Conservation (phyloP, 2,329 filamentous ascomycete genomes). For the Furcasterigmium sp. region DNA sequence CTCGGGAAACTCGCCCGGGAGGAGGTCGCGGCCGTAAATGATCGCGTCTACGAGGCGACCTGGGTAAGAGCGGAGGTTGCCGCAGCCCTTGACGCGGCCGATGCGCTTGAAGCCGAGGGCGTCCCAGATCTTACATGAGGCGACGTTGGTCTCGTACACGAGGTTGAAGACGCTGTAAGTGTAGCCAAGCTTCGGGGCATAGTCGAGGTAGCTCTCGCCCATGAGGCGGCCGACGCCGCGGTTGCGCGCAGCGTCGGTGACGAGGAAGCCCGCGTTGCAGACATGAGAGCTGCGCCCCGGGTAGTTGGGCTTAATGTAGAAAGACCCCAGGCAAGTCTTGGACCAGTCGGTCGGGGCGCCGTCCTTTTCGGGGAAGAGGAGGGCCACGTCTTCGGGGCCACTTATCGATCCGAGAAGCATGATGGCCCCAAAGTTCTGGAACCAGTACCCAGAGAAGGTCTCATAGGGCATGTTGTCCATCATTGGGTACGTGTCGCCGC, state of each 20-base stretch:
- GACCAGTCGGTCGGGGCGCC: slow-evolving; percentile 57
- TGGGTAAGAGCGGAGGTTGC: slow-evolving; percentile 64
- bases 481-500: slow-evolving; percentile 90
- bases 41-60: slow-evolving; percentile 68
- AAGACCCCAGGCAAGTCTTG: slow-evolving; percentile 78
- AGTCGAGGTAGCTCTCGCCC: slow-evolving; percentile 73
- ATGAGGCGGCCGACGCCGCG: slow-evolving; percentile 70
- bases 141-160: slow-evolving; percentile 90
- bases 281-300: slow-evolving; percentile 86
- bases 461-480: slow-evolving; percentile 68
- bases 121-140: slow-evolving; percentile 88
- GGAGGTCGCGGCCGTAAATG: slow-evolving; percentile 66
- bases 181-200: slow-evolving; percentile 77
- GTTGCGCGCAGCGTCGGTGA: slow-evolving; percentile 67
- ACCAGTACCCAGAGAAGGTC: slow-evolving; percentile 80
- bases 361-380: not conserved
- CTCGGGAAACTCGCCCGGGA: slow-evolving; percentile 57
- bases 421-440: slow-evolving; percentile 82
- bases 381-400: slow-evolving; percentile 49
- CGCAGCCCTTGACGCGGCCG: slow-evolving; percentile 70
- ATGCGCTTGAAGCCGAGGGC: slow-evolving; percentile 89
- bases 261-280: slow-evolving; percentile 78
- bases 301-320: slow-evolving; percentile 93
- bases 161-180: slow-evolving; percentile 92
- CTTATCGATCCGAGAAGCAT: slow-evolving; percentile 78